phyloP scores from a whole-genome alignment of 306 rosid species.

The Begonia fuchsioides region DNA sequence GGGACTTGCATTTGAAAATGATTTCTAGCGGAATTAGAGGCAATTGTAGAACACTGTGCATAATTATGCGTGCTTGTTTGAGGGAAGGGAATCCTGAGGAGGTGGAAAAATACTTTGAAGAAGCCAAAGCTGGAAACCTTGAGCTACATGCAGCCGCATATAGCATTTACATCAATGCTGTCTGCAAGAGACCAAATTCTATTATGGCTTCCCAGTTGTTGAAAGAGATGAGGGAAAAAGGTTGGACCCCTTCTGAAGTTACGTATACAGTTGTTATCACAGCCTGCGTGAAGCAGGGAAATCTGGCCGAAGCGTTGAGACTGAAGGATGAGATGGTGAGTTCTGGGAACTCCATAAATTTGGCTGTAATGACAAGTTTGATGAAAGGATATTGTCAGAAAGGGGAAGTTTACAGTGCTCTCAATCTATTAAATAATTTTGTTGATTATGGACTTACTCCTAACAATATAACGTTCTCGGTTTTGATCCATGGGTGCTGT shows the following conservation, averaged over 20 bases:
- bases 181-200: constrained; percentile 25
- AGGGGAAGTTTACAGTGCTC: constrained; percentile 40
- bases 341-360: constrained; percentile 29
- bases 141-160: constrained; percentile 38
- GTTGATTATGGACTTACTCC: constrained; percentile 33
- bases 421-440: constrained; percentile 31
- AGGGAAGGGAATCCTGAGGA: constrained; percentile 26
- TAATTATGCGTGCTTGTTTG: constrained; percentile 41
- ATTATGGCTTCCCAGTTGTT: constrained; percentile 26
- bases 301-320: constrained; percentile 39
- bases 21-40: constrained; percentile 24
- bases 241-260: constrained; percentile 42
- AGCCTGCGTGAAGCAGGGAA: constrained; percentile 54
- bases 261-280: constrained; percentile 29
- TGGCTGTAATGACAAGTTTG: constrained; percentile 38
- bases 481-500: constrained; percentile 41
- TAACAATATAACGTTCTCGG: constrained; percentile 26
- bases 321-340: constrained; percentile 59
- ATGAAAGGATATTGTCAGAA: constrained; percentile 42
- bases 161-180: constrained; percentile 31
- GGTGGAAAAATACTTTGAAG: constrained; percentile 29
- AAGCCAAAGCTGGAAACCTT: constrained; percentile 30
- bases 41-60: constrained; percentile 30
- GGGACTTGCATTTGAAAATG: constrained; percentile 33
- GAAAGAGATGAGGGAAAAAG: constrained; percentile 45